Evolutionary conservation across 805 yeast species (phyloP), one percentile per base, ranked within the genome.

Genomic region (Kluyveromyces lactis): DNA sequence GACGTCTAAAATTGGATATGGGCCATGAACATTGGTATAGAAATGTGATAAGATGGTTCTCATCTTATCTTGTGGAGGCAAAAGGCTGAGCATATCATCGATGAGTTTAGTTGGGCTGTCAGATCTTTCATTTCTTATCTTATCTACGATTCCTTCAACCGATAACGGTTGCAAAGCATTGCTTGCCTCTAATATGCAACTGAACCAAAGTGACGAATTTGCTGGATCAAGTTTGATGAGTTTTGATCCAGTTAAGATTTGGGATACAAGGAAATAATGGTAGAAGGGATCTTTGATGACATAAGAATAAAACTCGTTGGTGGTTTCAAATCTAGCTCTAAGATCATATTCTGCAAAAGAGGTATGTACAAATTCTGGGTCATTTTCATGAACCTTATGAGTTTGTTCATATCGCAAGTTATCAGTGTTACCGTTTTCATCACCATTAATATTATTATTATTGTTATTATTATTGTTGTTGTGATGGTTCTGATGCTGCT

Each of bases 231-330:
- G 11, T 11, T 36, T 33, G 17, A 41, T 41, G 12, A 42, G 34
- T 10, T 33, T 32, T n/a, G 45, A 31, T 18, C 45, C 45, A 33
- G 42, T 33, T 12, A 36, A 31, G 38, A 31, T 28, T 11, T 29
- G 33, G 26, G 45, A 34, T 9, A 31, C 23, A 13, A 36, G 27
- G 27, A 37, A 42, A 21, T 38, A 41, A 4, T 38, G 35, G 26
- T 29, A 24, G 35, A 38, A 42, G 3, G 45, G 45, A 34, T 42
- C 45, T 16, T 39, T 38, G 16, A 33, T 31, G 27, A 39, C 30
- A 21, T 42, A 40, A 11, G 42, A 39, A 19, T 17, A 27, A 16
- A 42, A 41, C 7, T 39, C 42, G 23, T 31, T 31, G 8, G 39
- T 19, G 17, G 45, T 42, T 21, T 31, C 31, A 38, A 38, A 42